These are phyloP conservation scores for Tricholoma flavovirens DNA, from an alignment of 768 basidiomycete genomes.

Conservation along the genomic window DNA sequence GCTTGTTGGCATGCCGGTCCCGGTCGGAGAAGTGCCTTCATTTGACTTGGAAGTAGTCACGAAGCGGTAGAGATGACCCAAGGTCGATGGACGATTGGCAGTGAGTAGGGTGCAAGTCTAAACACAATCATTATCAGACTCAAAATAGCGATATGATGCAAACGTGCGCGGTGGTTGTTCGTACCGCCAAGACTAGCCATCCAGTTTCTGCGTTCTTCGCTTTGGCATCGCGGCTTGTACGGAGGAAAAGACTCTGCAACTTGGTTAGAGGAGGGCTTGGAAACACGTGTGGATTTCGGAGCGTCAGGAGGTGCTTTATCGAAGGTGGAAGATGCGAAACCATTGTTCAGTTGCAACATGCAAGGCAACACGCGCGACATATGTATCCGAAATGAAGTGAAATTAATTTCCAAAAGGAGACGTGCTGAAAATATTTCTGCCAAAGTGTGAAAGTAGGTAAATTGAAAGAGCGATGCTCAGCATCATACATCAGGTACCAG, in stretches of 20 bases:
- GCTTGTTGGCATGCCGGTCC: conserved; percentile 40
- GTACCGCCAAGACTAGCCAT: conserved; percentile 76
- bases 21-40: conserved; percentile 28
- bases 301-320: conserved; percentile 67
- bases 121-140: conserved; percentile 14
- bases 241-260: conserved; percentile 51
- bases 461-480: conserved; percentile 9
- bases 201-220: conserved; percentile 62
- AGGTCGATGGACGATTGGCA: conserved; percentile 70
- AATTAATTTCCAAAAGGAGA: no score
- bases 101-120: conserved; percentile 84
- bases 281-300: conserved; percentile 57
- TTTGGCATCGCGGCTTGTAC: conserved; percentile 63
- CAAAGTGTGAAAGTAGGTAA: neutral
- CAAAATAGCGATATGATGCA: conserved; percentile 6
- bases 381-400: neutral
- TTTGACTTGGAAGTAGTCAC: conserved; percentile 46
- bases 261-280: conserved; percentile 49
- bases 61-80: conserved; percentile 80
- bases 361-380: neutral
- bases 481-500: conserved; percentile 16
- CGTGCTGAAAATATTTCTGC: neutral
- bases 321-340: conserved; percentile 51
- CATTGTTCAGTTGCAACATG: conserved; percentile 17
- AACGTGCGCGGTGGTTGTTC: conserved; percentile 12